Evolutionary conservation across 2,329 filamentous ascomycete species (phyloP).

Genomic region (Endoconidiophora polonica): DNA sequence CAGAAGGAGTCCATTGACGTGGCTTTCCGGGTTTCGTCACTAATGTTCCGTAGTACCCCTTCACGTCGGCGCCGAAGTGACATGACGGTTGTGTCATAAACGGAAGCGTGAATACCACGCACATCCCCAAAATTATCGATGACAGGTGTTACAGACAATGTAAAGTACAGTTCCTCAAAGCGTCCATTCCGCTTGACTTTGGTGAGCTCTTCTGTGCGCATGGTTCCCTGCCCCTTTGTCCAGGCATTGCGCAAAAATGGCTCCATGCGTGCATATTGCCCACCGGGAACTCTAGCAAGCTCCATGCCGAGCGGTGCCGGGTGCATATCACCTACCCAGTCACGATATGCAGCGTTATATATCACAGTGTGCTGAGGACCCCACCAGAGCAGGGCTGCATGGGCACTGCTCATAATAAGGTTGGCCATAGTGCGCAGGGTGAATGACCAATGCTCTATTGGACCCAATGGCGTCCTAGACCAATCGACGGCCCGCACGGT

Average conservation of each 20-base stretch:
- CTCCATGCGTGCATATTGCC: slow-evolving; percentile 58
- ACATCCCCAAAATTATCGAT: slow-evolving; percentile 59
- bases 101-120: slow-evolving; percentile 61
- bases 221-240: slow-evolving; percentile 57
- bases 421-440: slow-evolving; percentile 67
- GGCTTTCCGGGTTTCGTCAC: slow-evolving; percentile 57
- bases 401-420: slow-evolving; percentile 62
- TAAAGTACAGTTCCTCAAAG: slow-evolving; percentile 67
- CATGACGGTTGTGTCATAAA: slow-evolving; percentile 64
- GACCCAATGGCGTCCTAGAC: slow-evolving; percentile 55
- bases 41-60: slow-evolving; percentile 61
- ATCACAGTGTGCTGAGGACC: slow-evolving; percentile 49
- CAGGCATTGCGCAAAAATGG: slow-evolving; percentile 52
- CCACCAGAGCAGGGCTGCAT: slow-evolving; percentile 68
- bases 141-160: slow-evolving; percentile 66
- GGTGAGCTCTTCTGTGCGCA: slow-evolving; percentile 69
- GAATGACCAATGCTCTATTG: slow-evolving; percentile 55
- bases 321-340: slow-evolving; percentile 61
- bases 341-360: slow-evolving; percentile 58
- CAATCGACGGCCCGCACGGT: slow-evolving; percentile 60
- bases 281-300: slow-evolving; percentile 52
- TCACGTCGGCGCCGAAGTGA: slow-evolving; percentile 67
- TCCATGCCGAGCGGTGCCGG: slow-evolving; percentile 56
- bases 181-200: slow-evolving; percentile 55
- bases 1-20: slow-evolving; percentile 59